Percentiles rank a stretch among this genome's conserved stretches.
phyloP scores from a whole-genome alignment of 306 rosid species.

The Spatholobus suberectus region DNA sequence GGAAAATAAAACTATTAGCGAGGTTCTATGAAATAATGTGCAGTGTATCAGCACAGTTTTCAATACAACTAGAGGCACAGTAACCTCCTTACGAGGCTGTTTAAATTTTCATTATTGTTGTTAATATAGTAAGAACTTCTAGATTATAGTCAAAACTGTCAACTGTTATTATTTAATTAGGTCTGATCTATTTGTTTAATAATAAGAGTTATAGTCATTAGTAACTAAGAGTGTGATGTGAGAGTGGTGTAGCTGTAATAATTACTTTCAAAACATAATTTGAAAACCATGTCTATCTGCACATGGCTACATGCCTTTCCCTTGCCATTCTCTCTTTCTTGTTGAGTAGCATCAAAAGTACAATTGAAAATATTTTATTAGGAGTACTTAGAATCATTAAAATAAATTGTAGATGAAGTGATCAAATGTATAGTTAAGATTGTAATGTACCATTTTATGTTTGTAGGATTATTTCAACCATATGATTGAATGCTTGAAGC shows the following conservation, averaged over 20 bases:
- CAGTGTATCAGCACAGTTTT: constrained; percentile 2
- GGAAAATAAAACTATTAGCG: neutral
- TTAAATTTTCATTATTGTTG: neutral
- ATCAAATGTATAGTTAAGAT: neutral
- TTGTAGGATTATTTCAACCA: neutral
- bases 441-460: neutral
- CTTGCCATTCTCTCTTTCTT: neutral
- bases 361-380: neutral
- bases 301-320: neutral
- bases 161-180: neutral
- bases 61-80: constrained; percentile 25
- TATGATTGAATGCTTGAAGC: neutral
- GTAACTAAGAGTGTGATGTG: neutral
- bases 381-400: neutral
- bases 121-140: neutral
- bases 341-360: neutral
- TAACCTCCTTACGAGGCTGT: constrained; percentile 19
- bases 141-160: neutral
- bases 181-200: constrained; percentile 15
- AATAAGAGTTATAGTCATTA: neutral
- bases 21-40: constrained; percentile 40
- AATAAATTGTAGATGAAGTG: neutral
- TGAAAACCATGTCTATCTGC: constrained; percentile 3
- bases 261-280: neutral
- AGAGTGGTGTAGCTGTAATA: too few species aligned